A percentile compares a stretch with the other conserved stretches of the same genome.
Evolutionary conservation across 805 yeast genomes (phyloP).

Genomic region (Candida golubevii): DNA sequence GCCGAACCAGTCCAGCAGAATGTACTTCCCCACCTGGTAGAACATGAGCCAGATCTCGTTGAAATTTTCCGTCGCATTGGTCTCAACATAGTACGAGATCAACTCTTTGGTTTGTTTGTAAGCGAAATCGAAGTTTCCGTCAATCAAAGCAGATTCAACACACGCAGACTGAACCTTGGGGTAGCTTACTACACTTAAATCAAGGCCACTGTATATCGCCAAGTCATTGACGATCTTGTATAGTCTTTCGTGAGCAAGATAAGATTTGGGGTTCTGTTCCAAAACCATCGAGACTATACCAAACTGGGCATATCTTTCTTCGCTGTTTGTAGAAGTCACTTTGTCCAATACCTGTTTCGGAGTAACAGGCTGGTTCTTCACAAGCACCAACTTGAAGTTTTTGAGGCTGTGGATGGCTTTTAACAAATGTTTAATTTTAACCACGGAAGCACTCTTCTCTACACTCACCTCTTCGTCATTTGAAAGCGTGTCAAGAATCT

Average conservation of each 20-base stretch:
- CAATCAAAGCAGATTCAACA: conserved; percentile 62
- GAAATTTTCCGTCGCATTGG: conserved; percentile 13
- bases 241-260: conserved; percentile 40
- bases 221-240: conserved; percentile 39
- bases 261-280: conserved; percentile 52
- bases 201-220: conserved; percentile 33
- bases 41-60: conserved; percentile 62
- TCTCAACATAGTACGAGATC: conserved; percentile 23
- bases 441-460: conserved; percentile 9
- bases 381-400: conserved; percentile 28
- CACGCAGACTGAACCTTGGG: conserved; percentile 43
- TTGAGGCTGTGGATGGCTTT: conserved; percentile 34
- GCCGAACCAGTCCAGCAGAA: conserved; percentile 21
- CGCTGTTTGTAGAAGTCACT: conserved; percentile 7
- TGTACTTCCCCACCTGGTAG: conserved; percentile 64
- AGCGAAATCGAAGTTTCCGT: conserved; percentile 60
- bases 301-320: conserved; percentile 12
- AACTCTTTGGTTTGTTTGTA: conserved; percentile 38
- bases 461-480: background rate
- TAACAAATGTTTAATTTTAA: conserved; percentile 30
- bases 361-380: conserved; percentile 12
- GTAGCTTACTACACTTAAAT: conserved; percentile 20
- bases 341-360: conserved; percentile 15
- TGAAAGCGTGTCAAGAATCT: conserved; percentile 20
- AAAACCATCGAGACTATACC: conserved; percentile 39